Percentiles rank a stretch among this genome's conserved stretches.
These are phyloP conservation scores for Schizopora paradoxa DNA, from an alignment of 1,284 basidiomycete species.

Conservation along the genomic window DNA sequence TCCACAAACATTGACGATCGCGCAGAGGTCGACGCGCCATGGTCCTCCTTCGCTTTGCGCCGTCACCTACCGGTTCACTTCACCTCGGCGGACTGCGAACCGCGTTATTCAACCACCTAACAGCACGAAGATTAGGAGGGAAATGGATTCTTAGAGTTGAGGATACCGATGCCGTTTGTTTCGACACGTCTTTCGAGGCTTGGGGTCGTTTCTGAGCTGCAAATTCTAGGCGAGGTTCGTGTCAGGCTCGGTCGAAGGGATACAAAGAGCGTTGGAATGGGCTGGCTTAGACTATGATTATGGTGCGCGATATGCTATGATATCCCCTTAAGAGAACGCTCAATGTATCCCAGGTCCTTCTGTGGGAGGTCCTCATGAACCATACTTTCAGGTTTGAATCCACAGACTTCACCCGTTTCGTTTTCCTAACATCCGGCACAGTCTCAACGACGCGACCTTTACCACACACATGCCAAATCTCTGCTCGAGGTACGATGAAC, in stretches of 20 bases:
- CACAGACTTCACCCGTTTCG: background rate
- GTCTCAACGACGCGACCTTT: slow-evolving; percentile 87
- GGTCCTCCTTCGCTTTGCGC: slow-evolving; percentile 86
- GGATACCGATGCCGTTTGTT: slow-evolving; percentile 83
- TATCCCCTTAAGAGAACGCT: slow-evolving; percentile 5
- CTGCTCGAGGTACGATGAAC: slow-evolving; percentile 61
- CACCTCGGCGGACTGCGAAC: slow-evolving; percentile 97
- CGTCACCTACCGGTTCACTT: slow-evolving; percentile 91
- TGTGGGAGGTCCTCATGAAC: slow-evolving; percentile 64
- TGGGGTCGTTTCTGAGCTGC: too few species aligned
- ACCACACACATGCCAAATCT: slow-evolving; percentile 66
- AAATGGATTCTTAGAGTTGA: slow-evolving; percentile 92
- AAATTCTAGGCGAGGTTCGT: slow-evolving; percentile 68
- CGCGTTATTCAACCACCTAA: slow-evolving; percentile 89
- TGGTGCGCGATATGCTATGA: slow-evolving; percentile 44
- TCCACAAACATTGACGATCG: too few species aligned
- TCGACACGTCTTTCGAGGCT: background rate
- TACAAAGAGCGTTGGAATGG: slow-evolving; percentile 80
- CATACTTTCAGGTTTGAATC: slow-evolving; percentile 79
- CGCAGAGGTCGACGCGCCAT: too few species aligned
- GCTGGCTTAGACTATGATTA: slow-evolving; percentile 91
- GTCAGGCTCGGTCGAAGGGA: slow-evolving; percentile 77
- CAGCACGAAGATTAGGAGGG: slow-evolving; percentile 75
- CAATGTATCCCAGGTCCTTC: slow-evolving; percentile 58
- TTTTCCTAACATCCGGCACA: slow-evolving; percentile 29